A percentile compares a stretch with the other conserved stretches of the same genome.
phyloP scores from a whole-genome alignment of 176 grass and related monocot genomes.

The Lolium perenne region DNA sequence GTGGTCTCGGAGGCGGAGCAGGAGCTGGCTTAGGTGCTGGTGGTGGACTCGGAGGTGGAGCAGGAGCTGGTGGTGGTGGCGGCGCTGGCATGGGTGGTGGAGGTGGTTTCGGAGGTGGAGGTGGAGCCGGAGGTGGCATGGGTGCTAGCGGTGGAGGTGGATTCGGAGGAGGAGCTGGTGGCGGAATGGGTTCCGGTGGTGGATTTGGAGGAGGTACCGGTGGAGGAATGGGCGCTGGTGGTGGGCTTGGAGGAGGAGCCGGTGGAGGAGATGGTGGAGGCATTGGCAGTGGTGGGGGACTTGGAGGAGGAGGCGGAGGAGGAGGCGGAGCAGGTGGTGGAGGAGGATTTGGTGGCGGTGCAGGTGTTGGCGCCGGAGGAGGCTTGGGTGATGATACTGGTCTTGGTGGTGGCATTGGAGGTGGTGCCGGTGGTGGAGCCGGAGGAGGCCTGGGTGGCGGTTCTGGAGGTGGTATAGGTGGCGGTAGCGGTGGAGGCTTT shows the following conservation, averaged over 20 bases:
- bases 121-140: neutral
- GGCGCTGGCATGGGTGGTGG: conserved; percentile 1
- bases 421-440: neutral
- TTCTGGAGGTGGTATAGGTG: neutral
- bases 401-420: conserved; percentile 11
- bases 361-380: neutral
- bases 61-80: neutral
- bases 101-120: neutral
- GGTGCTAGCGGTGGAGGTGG: conserved; percentile 4
- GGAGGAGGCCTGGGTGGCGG: conserved; percentile 31
- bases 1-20: neutral
- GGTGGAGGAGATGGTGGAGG: conserved; percentile 27
- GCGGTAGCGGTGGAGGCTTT: neutral
- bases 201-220: conserved; percentile 39
- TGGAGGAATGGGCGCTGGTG: neutral
- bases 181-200: neutral
- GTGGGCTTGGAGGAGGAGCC: conserved; percentile 23
- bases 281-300: conserved; percentile 6
- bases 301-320: conserved; percentile 33
- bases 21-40: conserved; percentile 27
- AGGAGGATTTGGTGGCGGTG: conserved; percentile 24
- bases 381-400: conserved; percentile 17
- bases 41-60: neutral
- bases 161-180: neutral
- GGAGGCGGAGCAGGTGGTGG: conserved; percentile 6